Percentiles rank a stretch among this genome's conserved stretches.
Conservation (phyloP, 2,329 filamentous ascomycete genomes). For the Graphiopsis chlorocephala region DNA sequence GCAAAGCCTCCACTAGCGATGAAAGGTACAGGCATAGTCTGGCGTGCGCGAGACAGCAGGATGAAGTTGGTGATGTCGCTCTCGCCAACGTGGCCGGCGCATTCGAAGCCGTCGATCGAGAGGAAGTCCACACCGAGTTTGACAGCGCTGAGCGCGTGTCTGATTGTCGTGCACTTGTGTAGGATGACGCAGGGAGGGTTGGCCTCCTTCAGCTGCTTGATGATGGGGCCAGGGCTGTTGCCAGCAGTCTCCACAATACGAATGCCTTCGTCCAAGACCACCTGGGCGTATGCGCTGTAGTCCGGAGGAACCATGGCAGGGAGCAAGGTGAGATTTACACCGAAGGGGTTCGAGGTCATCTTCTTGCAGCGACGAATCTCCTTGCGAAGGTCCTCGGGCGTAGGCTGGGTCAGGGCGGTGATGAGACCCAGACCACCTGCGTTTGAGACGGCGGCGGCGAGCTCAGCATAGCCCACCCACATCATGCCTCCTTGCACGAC, state of each 20-base stretch:
- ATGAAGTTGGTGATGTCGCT: constrained; percentile 88
- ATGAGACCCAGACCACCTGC: constrained; percentile 81
- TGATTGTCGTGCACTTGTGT: constrained; percentile 97
- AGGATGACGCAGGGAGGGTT: constrained; percentile 67
- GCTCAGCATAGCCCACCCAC: constrained; percentile 77
- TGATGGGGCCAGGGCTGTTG: constrained; percentile 86
- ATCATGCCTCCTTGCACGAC: constrained; percentile 86
- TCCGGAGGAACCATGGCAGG: constrained; percentile 86
- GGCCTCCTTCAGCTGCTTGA: constrained; percentile 79
- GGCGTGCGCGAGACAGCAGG: constrained; percentile 78
- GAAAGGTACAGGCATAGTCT: constrained; percentile 81
- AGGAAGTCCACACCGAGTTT: constrained; percentile 96
- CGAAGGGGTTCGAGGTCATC: constrained; percentile 79
- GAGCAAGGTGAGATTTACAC: constrained; percentile 91
- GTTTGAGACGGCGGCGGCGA: constrained; percentile 72
- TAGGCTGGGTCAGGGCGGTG: constrained; percentile 87
- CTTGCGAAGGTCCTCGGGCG: constrained; percentile 84
- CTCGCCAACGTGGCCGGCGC: constrained; percentile 86
- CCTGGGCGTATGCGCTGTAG: constrained; percentile 87
- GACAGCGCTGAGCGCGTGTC: constrained; percentile 85
- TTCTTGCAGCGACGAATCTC: constrained; percentile 85
- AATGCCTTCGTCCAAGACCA: constrained; percentile 90
- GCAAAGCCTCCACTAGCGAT: constrained; percentile 96
- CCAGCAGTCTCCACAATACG: constrained; percentile 90
- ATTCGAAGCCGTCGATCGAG: constrained; percentile 96